Conservation (phyloP, 2,329 filamentous ascomycete species). For the Fusarium tricinctum region DNA sequence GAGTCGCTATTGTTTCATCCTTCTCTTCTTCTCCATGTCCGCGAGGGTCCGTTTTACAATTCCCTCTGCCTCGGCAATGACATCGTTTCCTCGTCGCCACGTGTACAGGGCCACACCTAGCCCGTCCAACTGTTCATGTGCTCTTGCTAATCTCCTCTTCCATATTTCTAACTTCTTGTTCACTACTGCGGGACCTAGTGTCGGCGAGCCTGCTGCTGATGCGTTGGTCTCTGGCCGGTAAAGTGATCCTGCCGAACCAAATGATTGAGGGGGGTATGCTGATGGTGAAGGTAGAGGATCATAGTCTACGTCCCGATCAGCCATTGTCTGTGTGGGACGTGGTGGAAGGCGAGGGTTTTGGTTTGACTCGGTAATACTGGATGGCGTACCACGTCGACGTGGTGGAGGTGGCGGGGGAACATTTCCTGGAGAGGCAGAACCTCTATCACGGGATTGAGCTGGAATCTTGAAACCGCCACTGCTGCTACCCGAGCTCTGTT, state of each 20-base stretch:
- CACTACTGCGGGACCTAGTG: conserved; percentile 53
- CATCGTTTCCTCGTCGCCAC: conserved; percentile 81
- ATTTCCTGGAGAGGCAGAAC: conserved; percentile 32
- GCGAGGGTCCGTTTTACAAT: conserved; percentile 71
- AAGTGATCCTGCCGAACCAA: conserved; percentile 47
- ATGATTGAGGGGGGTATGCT: conserved; percentile 40
- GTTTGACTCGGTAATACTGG: conserved; percentile 45
- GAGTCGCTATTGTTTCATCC: conserved; percentile 20
- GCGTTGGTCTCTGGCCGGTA: conserved; percentile 53
- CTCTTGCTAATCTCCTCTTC: conserved; percentile 75
- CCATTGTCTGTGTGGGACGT: conserved; percentile 51
- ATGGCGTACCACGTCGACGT: conserved; percentile 60
- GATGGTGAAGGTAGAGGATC: conserved; percentile 57
- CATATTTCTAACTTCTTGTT: conserved; percentile 82
- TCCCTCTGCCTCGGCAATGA: conserved; percentile 73
- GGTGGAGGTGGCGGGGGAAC: conserved; percentile 63
- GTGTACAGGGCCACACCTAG: conserved; percentile 77
- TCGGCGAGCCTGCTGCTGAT: conserved; percentile 54
- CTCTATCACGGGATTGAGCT: conserved; percentile 33
- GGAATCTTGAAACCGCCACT: conserved; percentile 32
- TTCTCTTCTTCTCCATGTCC: conserved; percentile 56
- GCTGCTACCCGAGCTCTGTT: conserved; percentile 49
- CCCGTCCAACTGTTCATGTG: conserved; percentile 72
- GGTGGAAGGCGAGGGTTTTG: conserved; percentile 50
- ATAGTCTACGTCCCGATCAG: conserved; percentile 60